A percentile compares a stretch with the other conserved stretches of the same genome.
These are phyloP conservation scores for Thelonectria blattea DNA, from an alignment of 2,329 filamentous ascomycete genomes.

Conservation along the genomic window DNA sequence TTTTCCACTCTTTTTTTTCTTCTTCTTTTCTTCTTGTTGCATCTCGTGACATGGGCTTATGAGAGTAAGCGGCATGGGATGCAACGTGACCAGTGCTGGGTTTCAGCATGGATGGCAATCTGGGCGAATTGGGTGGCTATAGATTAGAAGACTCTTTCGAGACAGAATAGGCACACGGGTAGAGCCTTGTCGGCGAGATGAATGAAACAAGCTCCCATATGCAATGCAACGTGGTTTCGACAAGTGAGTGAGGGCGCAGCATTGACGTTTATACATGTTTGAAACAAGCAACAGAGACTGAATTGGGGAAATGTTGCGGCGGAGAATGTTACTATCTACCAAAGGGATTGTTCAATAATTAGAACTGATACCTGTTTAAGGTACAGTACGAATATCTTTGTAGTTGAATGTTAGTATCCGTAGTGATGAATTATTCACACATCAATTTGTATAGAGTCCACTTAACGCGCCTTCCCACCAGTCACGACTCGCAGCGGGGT, in stretches of 20 bases:
- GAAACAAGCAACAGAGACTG: not conserved
- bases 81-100: slow-evolving; percentile 15
- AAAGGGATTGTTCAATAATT: too few species aligned
- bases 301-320: slow-evolving; percentile 12
- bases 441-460: slow-evolving; percentile 21
- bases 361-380: too few species aligned
- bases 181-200: slow-evolving; percentile 11
- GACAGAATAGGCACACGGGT: slow-evolving; percentile 19
- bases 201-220: slow-evolving; percentile 21
- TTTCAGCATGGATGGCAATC: slow-evolving; percentile 18
- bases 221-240: slow-evolving; percentile 9
- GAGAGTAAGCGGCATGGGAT: slow-evolving; percentile 23
- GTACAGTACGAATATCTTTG: too few species aligned
- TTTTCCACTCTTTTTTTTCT: slow-evolving; percentile 25
- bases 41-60: slow-evolving; percentile 2
- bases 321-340: too few species aligned
- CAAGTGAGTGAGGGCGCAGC: slow-evolving; percentile 11
- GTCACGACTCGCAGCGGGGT: slow-evolving; percentile 30
- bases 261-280: not conserved
- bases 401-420: too few species aligned
- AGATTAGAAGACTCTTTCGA: slow-evolving; percentile 19
- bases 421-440: too few species aligned
- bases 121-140: slow-evolving; percentile 16
- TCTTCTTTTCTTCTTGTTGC: slow-evolving; percentile 23
- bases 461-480: slow-evolving; percentile 39